These are phyloP conservation scores for Mollisia scopiformis DNA, from an alignment of 2,329 filamentous ascomycete species.

Conservation along the genomic window DNA sequence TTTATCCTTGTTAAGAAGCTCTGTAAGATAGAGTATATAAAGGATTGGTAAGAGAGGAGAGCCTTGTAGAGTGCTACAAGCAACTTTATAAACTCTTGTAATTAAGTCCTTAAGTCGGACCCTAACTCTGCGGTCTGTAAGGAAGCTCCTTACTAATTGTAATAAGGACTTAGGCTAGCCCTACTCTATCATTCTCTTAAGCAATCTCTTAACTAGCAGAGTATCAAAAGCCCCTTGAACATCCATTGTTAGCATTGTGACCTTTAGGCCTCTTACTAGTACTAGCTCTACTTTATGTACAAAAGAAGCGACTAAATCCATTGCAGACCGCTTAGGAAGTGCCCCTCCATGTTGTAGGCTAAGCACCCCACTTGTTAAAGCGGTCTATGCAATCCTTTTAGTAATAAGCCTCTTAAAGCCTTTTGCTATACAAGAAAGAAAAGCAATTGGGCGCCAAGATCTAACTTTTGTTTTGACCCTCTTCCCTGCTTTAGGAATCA, in stretches of 20 bases:
- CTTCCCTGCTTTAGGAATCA: not conserved
- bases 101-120: no score
- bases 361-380: not conserved
- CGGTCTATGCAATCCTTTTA: not conserved
- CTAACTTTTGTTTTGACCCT: not conserved
- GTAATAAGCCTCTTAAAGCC: not conserved
- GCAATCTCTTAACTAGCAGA: not conserved
- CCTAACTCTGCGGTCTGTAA: no score
- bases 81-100: not conserved
- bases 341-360: not conserved
- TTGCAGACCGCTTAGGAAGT: not conserved
- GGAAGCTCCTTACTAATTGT: no score
- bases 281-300: not conserved
- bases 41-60: not conserved
- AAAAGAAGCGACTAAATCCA: not conserved
- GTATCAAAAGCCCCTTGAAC: not conserved
- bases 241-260: not conserved
- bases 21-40: not conserved
- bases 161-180: no score
- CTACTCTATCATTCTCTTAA: no score
- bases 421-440: not conserved
- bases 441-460: not conserved
- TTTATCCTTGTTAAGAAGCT: not conserved
- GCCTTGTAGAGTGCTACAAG: not conserved
- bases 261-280: not conserved